Percentiles rank a stretch among this genome's conserved stretches.
Conservation (phyloP, 1,284 basidiomycete species). For the Heterobasidion occidentale region DNA sequence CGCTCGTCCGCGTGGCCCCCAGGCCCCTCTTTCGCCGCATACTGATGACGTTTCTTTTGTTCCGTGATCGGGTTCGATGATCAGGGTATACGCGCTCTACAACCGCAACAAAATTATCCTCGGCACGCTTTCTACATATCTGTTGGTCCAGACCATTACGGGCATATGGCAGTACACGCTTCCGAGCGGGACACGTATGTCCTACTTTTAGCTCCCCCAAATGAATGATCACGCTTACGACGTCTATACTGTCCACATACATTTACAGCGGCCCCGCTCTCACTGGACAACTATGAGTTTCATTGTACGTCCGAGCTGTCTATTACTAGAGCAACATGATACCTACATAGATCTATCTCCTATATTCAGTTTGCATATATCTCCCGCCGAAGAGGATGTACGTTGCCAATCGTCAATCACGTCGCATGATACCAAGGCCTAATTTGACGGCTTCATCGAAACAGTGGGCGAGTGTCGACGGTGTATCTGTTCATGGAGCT, state of each 20-base stretch:
- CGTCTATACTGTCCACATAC: neutral
- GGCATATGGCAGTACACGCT: constrained; percentile 12
- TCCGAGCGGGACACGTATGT: constrained; percentile 6
- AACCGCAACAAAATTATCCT: constrained; percentile 12
- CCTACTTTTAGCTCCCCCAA: neutral
- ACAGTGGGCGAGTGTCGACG: constrained; percentile 8
- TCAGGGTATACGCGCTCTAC: constrained; percentile 12
- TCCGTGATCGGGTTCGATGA: no score
- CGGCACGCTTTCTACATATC: constrained; percentile 1
- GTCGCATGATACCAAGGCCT: no score
- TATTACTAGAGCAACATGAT: neutral
- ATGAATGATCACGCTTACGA: neutral
- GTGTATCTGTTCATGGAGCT: constrained; percentile 13
- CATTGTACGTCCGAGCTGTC: constrained; percentile 7
- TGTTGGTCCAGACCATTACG: constrained; percentile 6
- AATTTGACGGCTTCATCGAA: neutral
- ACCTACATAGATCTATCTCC: neutral
- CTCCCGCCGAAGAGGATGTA: constrained; percentile 11
- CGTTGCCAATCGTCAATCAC: neutral
- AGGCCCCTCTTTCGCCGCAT: no score
- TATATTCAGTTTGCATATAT: constrained; percentile 11
- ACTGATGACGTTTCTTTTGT: no score
- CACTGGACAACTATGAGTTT: constrained; percentile 12
- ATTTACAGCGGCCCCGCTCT: constrained; percentile 8
- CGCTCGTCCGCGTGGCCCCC: no score